Evolutionary conservation across 2,329 filamentous ascomycete genomes (phyloP), one percentile per base, ranked within the genome.

Genomic region (Neopestalotiopsis sp.): DNA sequence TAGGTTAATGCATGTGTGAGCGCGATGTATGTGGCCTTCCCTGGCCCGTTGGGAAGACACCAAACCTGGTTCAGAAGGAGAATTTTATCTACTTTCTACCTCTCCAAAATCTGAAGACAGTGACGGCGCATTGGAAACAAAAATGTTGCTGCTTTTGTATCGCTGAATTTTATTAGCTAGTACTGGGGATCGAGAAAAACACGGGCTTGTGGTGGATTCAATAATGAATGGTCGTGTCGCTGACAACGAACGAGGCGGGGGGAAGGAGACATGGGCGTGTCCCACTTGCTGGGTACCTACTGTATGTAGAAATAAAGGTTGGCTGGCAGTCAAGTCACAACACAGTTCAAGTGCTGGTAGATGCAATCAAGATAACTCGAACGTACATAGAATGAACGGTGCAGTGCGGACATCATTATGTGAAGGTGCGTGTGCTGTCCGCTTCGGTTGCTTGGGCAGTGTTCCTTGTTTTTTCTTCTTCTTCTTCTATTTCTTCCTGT

Each of bases 401-500:
- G 28, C 9, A 34, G 59, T 62, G 30, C 59, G 28, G 28, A 9
- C 59, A 17, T 40, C 13, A 28, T 28, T 34, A 40, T 62, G 30
- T 28, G 24, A 28, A 28, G 24, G 24, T 30, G 34, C 32, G 17
- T 38, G 28, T 20, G 59, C 59, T 62, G 59, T 34, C 34, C n/a
- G 59, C 59, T 34, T 30, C 30, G 59, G 28, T 38, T 40, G 28
- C 57, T 30, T 59, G 42, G 42, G 34, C 20, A 38, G 49, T 49
- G 30, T 12, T 38, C 57, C 40, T 38, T 40, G 75, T 71, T 69
- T 72, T 71, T 72, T 75, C 64, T 72, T 74, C 73, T 72, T 74
- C 73, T 71, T 73, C 65, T 69, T 49, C 57, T 62, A 28, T 59
- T 64, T 69, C 32, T 73, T 74, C 71, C 72, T 73, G 45, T 17